Evolutionary conservation across 192 early-diverging fungal genomes (phyloP), one percentile per base, ranked within the genome.

Genomic region (Backusella luteola): DNA sequence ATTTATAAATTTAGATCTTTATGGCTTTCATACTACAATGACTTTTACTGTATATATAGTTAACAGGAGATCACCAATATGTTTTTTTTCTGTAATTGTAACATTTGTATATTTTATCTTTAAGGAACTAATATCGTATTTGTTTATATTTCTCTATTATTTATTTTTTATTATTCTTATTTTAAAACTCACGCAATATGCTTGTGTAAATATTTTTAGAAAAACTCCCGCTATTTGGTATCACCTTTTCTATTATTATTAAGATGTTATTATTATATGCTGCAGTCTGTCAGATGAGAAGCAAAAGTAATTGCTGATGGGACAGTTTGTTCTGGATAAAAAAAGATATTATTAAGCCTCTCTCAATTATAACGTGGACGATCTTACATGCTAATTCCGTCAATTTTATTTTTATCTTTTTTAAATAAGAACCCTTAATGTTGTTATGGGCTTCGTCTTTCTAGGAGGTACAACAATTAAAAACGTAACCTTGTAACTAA

Each of bases 171-270:
- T 63, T 53, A 53, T 53, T 63, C 5, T 59, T 63, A 63, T 63
- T 56, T 56, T 56, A 56, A 56, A 56, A 56, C 53, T 56, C 53
- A 56, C n/a, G 21, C 53, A 56, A 23, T 56, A 56, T 56, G 21
- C 52, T 21, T 56, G n/a, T 56, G 53, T 56, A 56, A 56, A 56
- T 56, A 56, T 56, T 63, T 63, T 63, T 63, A 63, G 56, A 63
- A 63, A 23, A 63, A 63, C 56, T 63, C 21, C 56, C 56, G 56
- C 56, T 63, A 63, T 63, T 63, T 63, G 56, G 56, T 63, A 63
- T 63, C 56, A 63, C 56, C 56, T 63, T 63, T 63, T 14, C 26
- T 63, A 63, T 63, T 63, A 49, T 49, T 49, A 49, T 49, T 49
- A 49, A n/a, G 17, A 6, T 19, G 4, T 14, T 49, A 49, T n/a